Conservation (phyloP, 495 filamentous ascomycete genomes). For the Chaetomium tenue region DNA sequence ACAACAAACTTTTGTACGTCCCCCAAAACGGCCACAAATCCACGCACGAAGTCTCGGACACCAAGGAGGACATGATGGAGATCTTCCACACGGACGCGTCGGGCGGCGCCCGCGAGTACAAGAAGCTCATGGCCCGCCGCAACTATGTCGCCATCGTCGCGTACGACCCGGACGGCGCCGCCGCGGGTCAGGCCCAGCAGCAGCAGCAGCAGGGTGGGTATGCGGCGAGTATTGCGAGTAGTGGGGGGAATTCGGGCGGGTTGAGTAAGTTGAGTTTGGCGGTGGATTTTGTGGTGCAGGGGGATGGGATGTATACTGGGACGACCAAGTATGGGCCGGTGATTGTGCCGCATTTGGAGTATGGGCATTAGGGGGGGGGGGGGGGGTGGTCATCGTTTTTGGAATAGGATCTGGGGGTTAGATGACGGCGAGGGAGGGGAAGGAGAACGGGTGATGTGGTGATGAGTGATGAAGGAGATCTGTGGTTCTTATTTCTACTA, state of each 20-base stretch:
- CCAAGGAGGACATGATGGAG: slow-evolving; percentile 99
- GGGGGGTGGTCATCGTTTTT: background rate
- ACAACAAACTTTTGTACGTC: slow-evolving; percentile 84
- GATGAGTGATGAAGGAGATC: background rate
- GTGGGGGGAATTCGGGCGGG: slow-evolving; percentile 33
- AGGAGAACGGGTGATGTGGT: background rate
- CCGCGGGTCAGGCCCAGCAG: slow-evolving; percentile 39
- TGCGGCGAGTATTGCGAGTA: slow-evolving; percentile 34
- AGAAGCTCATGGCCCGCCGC: slow-evolving; percentile 84
- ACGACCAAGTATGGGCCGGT: slow-evolving; percentile 97
- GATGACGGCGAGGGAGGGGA: background rate
- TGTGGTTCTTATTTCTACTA: background rate
- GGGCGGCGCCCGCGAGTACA: slow-evolving; percentile 73
- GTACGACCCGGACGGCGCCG: slow-evolving; percentile 81
- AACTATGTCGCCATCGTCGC: slow-evolving; percentile 95
- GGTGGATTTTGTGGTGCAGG: slow-evolving; percentile 96
- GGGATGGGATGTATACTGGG: slow-evolving; percentile 69
- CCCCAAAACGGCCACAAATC: slow-evolving; percentile 87
- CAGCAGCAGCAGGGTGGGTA: slow-evolving; percentile 40
- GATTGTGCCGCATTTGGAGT: slow-evolving; percentile 88
- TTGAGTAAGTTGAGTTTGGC: slow-evolving; percentile 79
- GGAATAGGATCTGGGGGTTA: background rate
- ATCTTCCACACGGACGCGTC: slow-evolving; percentile 90
- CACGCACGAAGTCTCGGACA: slow-evolving; percentile 66
- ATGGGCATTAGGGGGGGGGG: slow-evolving; percentile 54